These are phyloP conservation scores for Exserohilum rostratum DNA, from an alignment of 2,329 filamentous ascomycete species.

Conservation along the genomic window DNA sequence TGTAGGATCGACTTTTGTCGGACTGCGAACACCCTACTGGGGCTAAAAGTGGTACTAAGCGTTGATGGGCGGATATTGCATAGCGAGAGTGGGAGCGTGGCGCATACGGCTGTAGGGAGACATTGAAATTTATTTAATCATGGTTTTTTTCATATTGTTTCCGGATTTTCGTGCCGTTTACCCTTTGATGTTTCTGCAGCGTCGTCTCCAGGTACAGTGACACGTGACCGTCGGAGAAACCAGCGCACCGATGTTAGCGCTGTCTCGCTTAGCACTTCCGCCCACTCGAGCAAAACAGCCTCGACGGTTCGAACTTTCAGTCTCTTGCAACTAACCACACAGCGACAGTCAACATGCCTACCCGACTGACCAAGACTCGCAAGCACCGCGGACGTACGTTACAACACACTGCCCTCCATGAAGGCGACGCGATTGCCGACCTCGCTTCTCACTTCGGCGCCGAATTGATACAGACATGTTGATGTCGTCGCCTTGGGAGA, in stretches of 20 bases:
- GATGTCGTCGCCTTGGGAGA: not conserved
- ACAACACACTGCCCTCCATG: not conserved
- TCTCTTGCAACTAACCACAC: conserved; percentile 36
- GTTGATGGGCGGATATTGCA: conserved; percentile 30
- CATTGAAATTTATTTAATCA: conserved; percentile 12
- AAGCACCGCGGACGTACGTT: conserved; percentile 72
- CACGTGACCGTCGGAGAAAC: conserved; percentile 13
- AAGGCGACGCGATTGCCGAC: not conserved
- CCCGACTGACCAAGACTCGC: conserved; percentile 41
- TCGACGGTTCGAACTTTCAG: conserved; percentile 4
- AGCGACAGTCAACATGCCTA: conserved; percentile 40
- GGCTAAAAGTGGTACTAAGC: conserved; percentile 26
- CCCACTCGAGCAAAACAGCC: conserved; percentile 17
- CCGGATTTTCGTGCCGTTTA: too few species aligned
- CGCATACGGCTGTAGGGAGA: conserved; percentile 12
- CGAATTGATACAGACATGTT: not conserved
- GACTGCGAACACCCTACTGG: conserved; percentile 50
- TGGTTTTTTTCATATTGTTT: not conserved
- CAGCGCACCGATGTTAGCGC: conserved; percentile 4
- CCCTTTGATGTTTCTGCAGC: not conserved
- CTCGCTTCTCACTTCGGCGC: not conserved
- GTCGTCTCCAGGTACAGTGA: not conserved
- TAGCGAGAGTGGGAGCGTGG: conserved; percentile 28
- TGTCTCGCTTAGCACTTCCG: conserved; percentile 24
- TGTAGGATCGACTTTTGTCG: conserved; percentile 45